phyloP scores from a whole-genome alignment of 2,329 filamentous ascomycete species.

The Elsinoe ampelina region DNA sequence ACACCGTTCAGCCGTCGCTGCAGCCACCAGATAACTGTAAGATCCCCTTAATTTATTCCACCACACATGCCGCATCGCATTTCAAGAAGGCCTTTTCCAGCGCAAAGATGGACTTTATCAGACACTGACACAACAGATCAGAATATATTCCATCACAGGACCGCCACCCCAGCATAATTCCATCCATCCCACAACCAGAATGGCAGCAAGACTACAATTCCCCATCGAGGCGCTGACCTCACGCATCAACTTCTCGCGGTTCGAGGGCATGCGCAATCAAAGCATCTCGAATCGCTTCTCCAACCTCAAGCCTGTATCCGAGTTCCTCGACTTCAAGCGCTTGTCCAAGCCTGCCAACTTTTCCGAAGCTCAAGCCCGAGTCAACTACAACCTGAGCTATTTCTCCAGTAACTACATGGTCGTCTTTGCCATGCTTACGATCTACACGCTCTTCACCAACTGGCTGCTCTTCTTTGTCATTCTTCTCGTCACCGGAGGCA shows the following conservation, averaged over 20 bases:
- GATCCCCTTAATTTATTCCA: slow-evolving; percentile 9
- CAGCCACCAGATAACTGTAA: slow-evolving; percentile 12
- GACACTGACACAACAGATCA: neutral
- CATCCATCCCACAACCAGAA: slow-evolving; percentile 29
- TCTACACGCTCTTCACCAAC: slow-evolving; percentile 92
- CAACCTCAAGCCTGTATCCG: slow-evolving; percentile 80
- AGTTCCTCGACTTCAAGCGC: slow-evolving; percentile 95
- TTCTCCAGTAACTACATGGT: slow-evolving; percentile 98
- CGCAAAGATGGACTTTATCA: neutral
- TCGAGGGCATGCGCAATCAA: slow-evolving; percentile 71
- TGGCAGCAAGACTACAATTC: slow-evolving; percentile 80
- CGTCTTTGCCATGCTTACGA: slow-evolving; percentile 86
- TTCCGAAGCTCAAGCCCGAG: slow-evolving; percentile 74
- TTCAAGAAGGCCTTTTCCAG: neutral
- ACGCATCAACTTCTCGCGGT: slow-evolving; percentile 81
- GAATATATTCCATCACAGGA: neutral
- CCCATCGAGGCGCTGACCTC: slow-evolving; percentile 87
- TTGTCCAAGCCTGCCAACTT: slow-evolving; percentile 92
- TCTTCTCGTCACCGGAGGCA: slow-evolving; percentile 71
- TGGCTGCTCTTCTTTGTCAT: slow-evolving; percentile 83
- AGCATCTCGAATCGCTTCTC: slow-evolving; percentile 75
- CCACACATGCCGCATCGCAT: neutral
- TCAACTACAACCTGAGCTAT: slow-evolving; percentile 95
- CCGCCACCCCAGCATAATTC: neutral
- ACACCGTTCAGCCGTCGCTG: slow-evolving; percentile 9